Conservation (phyloP, 129 eudicot genomes). For the Chrysanthemum lavandulifolium region DNA sequence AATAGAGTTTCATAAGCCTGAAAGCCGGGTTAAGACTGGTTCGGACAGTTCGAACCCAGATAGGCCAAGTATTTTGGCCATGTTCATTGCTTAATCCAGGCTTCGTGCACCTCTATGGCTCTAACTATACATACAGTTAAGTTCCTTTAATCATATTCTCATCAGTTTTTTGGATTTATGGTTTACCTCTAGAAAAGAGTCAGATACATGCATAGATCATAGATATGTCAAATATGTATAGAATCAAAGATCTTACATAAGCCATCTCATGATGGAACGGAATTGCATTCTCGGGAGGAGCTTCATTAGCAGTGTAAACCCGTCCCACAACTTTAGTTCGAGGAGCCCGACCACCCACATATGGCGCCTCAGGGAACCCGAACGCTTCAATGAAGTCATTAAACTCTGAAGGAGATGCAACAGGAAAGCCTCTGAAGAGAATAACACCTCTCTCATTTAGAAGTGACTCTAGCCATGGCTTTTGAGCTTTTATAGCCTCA, state of each 20-base stretch:
- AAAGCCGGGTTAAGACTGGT: too few species aligned
- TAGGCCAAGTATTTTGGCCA: too few species aligned
- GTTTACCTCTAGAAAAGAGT: background rate
- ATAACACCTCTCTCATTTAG: conserved; percentile 56
- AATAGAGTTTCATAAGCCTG: too few species aligned
- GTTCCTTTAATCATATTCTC: too few species aligned
- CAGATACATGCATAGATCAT: background rate
- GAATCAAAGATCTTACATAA: conserved; percentile 38
- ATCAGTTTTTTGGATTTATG: background rate
- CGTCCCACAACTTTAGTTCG: conserved; percentile 67
- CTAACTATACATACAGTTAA: too few species aligned
- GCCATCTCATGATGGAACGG: conserved; percentile 89
- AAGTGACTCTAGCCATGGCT: conserved; percentile 55
- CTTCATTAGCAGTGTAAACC: conserved; percentile 76
- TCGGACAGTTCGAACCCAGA: too few species aligned
- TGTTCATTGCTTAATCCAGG: too few species aligned
- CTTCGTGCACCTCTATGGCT: too few species aligned
- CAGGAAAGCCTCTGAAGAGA: conserved; percentile 62
- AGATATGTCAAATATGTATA: background rate
- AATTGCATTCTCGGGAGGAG: conserved; percentile 67
- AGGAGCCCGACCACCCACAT: conserved; percentile 75
- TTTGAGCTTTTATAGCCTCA: conserved; percentile 45
- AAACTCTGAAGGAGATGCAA: conserved; percentile 54
- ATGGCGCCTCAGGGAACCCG: conserved; percentile 60
- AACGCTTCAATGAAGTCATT: conserved; percentile 74